phyloP scores from a whole-genome alignment of 2,329 filamentous ascomycete genomes.

The Periconia digitata region DNA sequence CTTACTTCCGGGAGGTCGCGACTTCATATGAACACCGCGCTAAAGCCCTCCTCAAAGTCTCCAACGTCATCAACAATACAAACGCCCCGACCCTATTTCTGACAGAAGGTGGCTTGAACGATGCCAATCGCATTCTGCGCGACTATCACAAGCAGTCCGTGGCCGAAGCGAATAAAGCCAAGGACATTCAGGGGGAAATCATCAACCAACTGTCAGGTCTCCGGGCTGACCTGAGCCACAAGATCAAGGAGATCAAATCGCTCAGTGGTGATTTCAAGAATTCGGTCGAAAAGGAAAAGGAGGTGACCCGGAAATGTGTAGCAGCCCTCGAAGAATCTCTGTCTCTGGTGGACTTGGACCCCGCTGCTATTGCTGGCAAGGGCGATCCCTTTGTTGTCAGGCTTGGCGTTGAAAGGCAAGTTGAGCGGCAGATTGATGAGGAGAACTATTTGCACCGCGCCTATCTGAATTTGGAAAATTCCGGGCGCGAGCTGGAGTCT shows the following conservation, averaged over 20 bases:
- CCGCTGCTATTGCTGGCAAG: constrained; percentile 74
- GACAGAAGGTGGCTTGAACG: constrained; percentile 78
- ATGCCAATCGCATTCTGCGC: constrained; percentile 78
- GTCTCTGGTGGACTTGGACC: constrained; percentile 76
- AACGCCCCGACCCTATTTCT: constrained; percentile 75
- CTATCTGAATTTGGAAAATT: constrained; percentile 91
- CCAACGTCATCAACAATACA: constrained; percentile 81
- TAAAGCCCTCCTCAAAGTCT: constrained; percentile 80
- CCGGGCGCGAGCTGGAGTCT: constrained; percentile 89
- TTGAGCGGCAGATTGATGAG: constrained; percentile 91
- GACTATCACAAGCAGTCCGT: constrained; percentile 81
- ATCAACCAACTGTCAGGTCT: constrained; percentile 84
- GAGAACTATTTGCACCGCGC: constrained; percentile 96
- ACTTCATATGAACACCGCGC: constrained; percentile 82
- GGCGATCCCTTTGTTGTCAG: constrained; percentile 89
- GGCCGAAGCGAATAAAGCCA: constrained; percentile 81
- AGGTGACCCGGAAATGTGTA: constrained; percentile 76
- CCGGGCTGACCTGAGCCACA: constrained; percentile 85
- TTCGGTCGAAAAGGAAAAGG: constrained; percentile 92
- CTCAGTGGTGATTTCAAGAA: constrained; percentile 96
- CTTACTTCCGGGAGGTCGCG: constrained; percentile 92
- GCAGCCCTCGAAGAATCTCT: constrained; percentile 79
- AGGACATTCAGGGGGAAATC: constrained; percentile 88
- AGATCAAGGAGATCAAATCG: constrained; percentile 97
- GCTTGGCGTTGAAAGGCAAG: constrained; percentile 81